Evolutionary conservation across 1,139 yeast genomes (phyloP), one percentile per base, ranked within the genome.

Genomic region (Nakaseomyces uthaithaninus): DNA sequence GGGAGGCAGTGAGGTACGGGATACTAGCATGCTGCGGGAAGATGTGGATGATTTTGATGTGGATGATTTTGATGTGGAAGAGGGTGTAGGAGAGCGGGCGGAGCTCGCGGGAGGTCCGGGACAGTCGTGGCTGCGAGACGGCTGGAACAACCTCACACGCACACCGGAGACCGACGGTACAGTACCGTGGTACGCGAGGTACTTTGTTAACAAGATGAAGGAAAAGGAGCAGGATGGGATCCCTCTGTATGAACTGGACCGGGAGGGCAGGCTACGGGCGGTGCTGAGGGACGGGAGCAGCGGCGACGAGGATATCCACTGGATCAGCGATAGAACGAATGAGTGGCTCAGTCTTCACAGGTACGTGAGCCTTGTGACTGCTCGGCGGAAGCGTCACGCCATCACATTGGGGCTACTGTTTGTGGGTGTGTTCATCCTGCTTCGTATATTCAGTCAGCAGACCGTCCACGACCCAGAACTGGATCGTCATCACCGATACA

Each of bases 121-220:
- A n/a, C n/a, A n/a, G n/a, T n/a, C n/a, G n/a, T n/a, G n/a, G 24
- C 24, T 7, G 24, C 17, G 17, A n/a, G 30, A n/a, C n/a, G n/a
- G n/a, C n/a, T n/a, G n/a, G n/a, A n/a, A n/a, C n/a, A n/a, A n/a
- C n/a, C n/a, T n/a, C n/a, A n/a, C n/a, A n/a, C n/a, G n/a, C n/a
- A n/a, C n/a, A n/a, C n/a, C n/a, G n/a, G n/a, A n/a, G 8, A 27
- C 17, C 14, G 30, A n/a, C 16, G 16, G 7, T 12, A 27, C 6
- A 8, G 3, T 49, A 52, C 24, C 60, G 59, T 30, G 62, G 62
- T 44, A 64, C 64, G 51, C 63, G 67, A 47, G 47, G 49, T 12
- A 45, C 58, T 27, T 56, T 57, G 60, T 60, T 39, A 45, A 25
- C 9, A 31, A 33, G 22, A 17, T 37, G 27, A 27, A 39, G 19